These are phyloP conservation scores for Botrytis elliptica DNA, from an alignment of 2,329 filamentous ascomycete species.

Conservation along the genomic window DNA sequence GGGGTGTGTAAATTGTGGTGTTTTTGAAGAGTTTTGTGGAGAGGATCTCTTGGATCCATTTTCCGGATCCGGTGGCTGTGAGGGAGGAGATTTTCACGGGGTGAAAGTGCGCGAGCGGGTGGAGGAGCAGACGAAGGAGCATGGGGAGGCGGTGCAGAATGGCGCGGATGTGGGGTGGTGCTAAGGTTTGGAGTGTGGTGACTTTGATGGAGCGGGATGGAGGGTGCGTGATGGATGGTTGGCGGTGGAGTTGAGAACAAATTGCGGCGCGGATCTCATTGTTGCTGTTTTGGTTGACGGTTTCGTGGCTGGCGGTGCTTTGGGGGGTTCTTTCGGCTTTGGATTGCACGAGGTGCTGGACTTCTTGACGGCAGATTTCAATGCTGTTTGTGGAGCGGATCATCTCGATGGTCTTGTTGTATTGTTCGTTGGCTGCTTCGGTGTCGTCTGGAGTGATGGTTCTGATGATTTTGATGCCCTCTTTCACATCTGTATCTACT, in stretches of 20 bases:
- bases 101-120: slow-evolving; percentile 52
- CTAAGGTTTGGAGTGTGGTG: slow-evolving; percentile 47
- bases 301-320: neutral
- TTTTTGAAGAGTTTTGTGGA: slow-evolving; percentile 47
- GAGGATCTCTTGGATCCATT: slow-evolving; percentile 49
- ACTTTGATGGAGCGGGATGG: slow-evolving; percentile 49
- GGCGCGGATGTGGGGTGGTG: slow-evolving; percentile 42
- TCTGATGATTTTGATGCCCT: slow-evolving; percentile 43
- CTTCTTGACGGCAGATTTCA: slow-evolving; percentile 39
- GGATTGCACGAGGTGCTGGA: slow-evolving; percentile 19
- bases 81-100: slow-evolving; percentile 51
- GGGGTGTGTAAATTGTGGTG: neutral
- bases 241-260: slow-evolving; percentile 47
- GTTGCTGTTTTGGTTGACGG: slow-evolving; percentile 38
- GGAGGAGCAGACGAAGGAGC: slow-evolving; percentile 48
- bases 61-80: slow-evolving; percentile 50
- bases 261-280: slow-evolving; percentile 50
- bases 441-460: slow-evolving; percentile 45
- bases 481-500: slow-evolving; percentile 40
- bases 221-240: slow-evolving; percentile 51
- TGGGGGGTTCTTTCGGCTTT: slow-evolving; percentile 19
- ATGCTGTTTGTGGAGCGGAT: slow-evolving; percentile 44
- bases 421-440: slow-evolving; percentile 44
- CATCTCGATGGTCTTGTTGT: slow-evolving; percentile 43
- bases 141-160: slow-evolving; percentile 52